Evolutionary conservation across 305 asterid species (phyloP).

Genomic region (Salvia sclarea): DNA sequence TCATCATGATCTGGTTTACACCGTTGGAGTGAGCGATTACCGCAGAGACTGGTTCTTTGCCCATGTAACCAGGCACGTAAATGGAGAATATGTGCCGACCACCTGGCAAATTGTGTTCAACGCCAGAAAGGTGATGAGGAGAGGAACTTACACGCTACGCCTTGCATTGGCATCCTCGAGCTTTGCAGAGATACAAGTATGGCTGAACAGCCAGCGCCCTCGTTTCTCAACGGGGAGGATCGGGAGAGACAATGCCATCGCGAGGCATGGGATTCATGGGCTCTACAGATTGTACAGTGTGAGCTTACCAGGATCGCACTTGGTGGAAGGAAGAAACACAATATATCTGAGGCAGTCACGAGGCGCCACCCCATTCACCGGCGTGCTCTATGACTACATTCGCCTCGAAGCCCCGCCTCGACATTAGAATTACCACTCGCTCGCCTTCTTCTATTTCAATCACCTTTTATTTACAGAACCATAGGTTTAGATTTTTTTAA

Average conservation of each 20-base stretch:
- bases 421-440: too few species aligned
- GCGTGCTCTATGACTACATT: slow-evolving; percentile 58
- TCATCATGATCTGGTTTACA: slow-evolving; percentile 44
- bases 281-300: slow-evolving; percentile 44
- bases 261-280: slow-evolving; percentile 82
- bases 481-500: too few species aligned
- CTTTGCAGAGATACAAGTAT: slow-evolving; percentile 51
- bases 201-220: slow-evolving; percentile 35
- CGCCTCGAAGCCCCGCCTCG: background rate
- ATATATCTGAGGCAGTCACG: slow-evolving; percentile 55
- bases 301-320: slow-evolving; percentile 33
- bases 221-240: slow-evolving; percentile 29
- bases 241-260: slow-evolving; percentile 67
- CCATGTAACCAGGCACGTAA: slow-evolving; percentile 54
- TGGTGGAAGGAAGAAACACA: slow-evolving; percentile 46
- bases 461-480: too few species aligned
- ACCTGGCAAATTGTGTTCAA: slow-evolving; percentile 62
- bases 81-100: slow-evolving; percentile 38
- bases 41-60: slow-evolving; percentile 62
- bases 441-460: too few species aligned
- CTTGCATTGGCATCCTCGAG: slow-evolving; percentile 61
- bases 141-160: slow-evolving; percentile 46
- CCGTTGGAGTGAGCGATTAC: slow-evolving; percentile 50
- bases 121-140: slow-evolving; percentile 29
- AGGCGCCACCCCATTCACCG: slow-evolving; percentile 35